phyloP scores from a whole-genome alignment of 257 asterid species.

The Cynanchum wilfordii region DNA sequence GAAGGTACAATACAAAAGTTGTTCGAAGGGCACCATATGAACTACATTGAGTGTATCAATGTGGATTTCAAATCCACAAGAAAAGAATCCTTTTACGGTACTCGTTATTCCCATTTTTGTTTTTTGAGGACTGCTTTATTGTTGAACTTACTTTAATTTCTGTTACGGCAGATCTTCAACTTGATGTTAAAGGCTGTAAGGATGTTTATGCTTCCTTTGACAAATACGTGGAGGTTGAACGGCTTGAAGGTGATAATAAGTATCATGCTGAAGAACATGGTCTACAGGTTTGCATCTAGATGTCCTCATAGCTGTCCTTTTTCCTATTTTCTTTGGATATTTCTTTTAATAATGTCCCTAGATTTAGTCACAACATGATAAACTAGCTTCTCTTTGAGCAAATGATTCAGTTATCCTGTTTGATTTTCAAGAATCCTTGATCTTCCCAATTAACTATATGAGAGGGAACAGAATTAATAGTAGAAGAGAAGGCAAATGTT shows the following conservation, averaged over 20 bases:
- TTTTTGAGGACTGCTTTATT: constrained; percentile 2
- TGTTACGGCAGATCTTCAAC: constrained; percentile 77
- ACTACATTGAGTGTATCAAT: constrained; percentile 90
- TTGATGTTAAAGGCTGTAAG: constrained; percentile 92
- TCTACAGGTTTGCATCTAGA: constrained; percentile 64
- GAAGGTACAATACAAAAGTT: constrained; percentile 98
- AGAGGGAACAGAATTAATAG: not conserved
- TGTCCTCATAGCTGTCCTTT: not conserved
- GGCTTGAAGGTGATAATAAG: constrained; percentile 94
- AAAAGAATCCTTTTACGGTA: constrained; percentile 98
- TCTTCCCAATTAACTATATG: not conserved
- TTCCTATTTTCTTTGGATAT: not conserved
- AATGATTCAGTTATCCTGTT: not conserved
- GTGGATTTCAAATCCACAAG: constrained; percentile 94
- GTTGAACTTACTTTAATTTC: constrained; percentile 15
- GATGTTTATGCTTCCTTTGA: constrained; percentile 97
- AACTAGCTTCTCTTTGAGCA: not conserved
- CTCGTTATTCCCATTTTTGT: constrained; percentile 23
- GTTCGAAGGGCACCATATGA: constrained; percentile 97
- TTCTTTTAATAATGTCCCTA: not conserved
- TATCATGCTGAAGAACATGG: constrained; percentile 95
- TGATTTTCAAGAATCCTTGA: not conserved
- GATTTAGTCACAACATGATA: not conserved
- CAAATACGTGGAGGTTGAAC: constrained; percentile 96
- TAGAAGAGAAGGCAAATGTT: not conserved